A percentile compares a stretch with the other conserved stretches of the same genome.
phyloP scores from a whole-genome alignment of 108 stramenopile genomes.

The Discostella pseudostelligera region DNA sequence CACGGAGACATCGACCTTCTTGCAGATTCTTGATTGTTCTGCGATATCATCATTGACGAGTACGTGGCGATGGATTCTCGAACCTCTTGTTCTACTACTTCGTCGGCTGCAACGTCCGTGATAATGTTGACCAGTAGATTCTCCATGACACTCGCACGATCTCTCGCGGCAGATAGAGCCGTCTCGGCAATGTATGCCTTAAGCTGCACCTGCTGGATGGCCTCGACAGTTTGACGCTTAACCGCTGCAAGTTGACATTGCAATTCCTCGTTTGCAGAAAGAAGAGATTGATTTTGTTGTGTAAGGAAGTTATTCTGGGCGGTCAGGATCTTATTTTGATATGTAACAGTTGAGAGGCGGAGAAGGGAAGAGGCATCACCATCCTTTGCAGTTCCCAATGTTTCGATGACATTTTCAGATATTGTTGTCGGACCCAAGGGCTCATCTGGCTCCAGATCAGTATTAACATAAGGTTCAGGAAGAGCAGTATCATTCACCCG shows the following conservation, averaged over 20 bases:
- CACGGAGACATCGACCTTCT: too few relatives aligned
- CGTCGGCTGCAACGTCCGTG: conserved; percentile 3
- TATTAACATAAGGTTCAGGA: conserved; percentile 2
- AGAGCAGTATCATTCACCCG: conserved; percentile 33
- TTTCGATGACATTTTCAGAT: neutral
- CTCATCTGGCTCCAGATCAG: neutral
- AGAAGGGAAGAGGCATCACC: neutral
- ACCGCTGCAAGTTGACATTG: conserved; percentile 10
- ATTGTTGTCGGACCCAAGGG: neutral
- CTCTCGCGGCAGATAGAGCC: conserved; percentile 28
- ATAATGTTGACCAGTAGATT: conserved; percentile 10
- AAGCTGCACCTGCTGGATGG: conserved; percentile 40
- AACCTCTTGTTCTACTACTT: conserved; percentile 5
- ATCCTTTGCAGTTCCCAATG: too few relatives aligned
- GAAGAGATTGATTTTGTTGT: conserved; percentile 17
- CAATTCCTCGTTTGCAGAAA: conserved; percentile 20
- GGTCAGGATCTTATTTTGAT: neutral
- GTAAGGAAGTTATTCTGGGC: conserved; percentile 8
- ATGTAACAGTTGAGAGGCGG: conserved; percentile 8
- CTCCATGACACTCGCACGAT: conserved; percentile 31
- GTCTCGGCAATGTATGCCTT: conserved; percentile 46
- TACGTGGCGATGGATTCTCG: neutral
- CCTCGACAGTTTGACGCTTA: conserved; percentile 23
- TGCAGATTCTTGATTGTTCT: too few relatives aligned
- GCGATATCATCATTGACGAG: neutral